phyloP scores from a whole-genome alignment of 805 yeast species.

The Huiozyma sinensis region DNA sequence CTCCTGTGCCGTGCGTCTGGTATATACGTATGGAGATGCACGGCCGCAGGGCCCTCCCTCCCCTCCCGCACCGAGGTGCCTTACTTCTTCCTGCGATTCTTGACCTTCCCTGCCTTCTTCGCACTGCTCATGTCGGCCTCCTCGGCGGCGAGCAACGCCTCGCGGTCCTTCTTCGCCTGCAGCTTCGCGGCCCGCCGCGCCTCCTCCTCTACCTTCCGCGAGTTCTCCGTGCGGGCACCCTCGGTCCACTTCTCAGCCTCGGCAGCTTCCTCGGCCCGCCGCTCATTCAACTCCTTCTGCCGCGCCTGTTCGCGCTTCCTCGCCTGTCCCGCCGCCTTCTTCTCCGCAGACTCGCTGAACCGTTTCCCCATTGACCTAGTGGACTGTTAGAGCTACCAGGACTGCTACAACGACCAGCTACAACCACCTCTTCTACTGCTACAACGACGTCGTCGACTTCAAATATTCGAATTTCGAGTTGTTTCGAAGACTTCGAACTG shows the following conservation, averaged over 20 bases:
- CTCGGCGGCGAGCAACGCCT: slow-evolving; percentile 25
- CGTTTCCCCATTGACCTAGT: slow-evolving; percentile 26
- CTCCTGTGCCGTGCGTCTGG: no score
- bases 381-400: no score
- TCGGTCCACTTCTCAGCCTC: slow-evolving; percentile 28
- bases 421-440: no score
- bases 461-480: no score
- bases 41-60: background rate
- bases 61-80: background rate
- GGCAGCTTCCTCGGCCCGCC: slow-evolving; percentile 19
- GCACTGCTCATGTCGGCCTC: slow-evolving; percentile 17
- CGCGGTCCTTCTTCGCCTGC: slow-evolving; percentile 24
- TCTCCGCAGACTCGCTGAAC: slow-evolving; percentile 27
- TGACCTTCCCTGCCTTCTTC: slow-evolving; percentile 17
- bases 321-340: slow-evolving; percentile 28
- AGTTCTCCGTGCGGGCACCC: slow-evolving; percentile 19
- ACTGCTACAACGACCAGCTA: no score
- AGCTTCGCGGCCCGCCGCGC: slow-evolving; percentile 23
- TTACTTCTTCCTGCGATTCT: slow-evolving; percentile 11
- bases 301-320: slow-evolving; percentile 26
- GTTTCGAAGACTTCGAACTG: no score
- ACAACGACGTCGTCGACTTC: no score
- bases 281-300: slow-evolving; percentile 18
- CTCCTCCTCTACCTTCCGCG: slow-evolving; percentile 23
- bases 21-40: no score